Base-by-base conservation (phyloP, 106 monocot genomes). In the Chionographis japonica region DNA sequence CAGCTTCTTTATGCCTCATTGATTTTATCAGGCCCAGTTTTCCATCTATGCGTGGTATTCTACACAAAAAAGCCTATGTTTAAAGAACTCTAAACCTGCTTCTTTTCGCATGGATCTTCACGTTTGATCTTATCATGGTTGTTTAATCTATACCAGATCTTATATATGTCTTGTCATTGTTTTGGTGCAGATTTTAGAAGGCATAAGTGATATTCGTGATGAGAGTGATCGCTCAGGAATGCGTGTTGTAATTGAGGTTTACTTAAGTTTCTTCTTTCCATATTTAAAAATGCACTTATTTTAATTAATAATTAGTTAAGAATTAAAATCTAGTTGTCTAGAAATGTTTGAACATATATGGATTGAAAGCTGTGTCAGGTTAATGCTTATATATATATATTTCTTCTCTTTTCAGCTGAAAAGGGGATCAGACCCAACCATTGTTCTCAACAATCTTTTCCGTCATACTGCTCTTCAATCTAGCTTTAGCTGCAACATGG, bases 401-500 rank as follows among this genome's bases (percentile, higher is more conserved):
- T 59, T 35, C 62, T 75, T 36, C 15, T 55, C 62, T 12, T 75
- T 3, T 75, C 75, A 97, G 98, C 79, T 98, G 18, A 98, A 93
- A 84, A 87, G 93, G 53, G 80, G 80, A 40, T 61, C 87, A 37
- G 87, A 98, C 81, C 77, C 90, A 40, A 69, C 80, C 17, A 81
- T 93, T 54, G 84, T 98, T 64, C 90, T 98, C 15, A 98, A 98
- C 78, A 98, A 90, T 57, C 80, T 98, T 77, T 98, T 81, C 52
- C 92, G 98, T 17, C 84, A 75, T 60, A 98, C 98, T 72, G 71
- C 92, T 69, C 90, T 98, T 58, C 98, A 98, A 70, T 90, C 93
- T 58, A 88, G 98, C 67, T 98, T 98, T 73, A 93, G 93, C 75
- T 98, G 98, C 83, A 98, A 98, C 61, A 98, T 98, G 98, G 93